phyloP scores from a whole-genome alignment of 2,329 filamentous ascomycete genomes.

The Pyricularia sp. region DNA sequence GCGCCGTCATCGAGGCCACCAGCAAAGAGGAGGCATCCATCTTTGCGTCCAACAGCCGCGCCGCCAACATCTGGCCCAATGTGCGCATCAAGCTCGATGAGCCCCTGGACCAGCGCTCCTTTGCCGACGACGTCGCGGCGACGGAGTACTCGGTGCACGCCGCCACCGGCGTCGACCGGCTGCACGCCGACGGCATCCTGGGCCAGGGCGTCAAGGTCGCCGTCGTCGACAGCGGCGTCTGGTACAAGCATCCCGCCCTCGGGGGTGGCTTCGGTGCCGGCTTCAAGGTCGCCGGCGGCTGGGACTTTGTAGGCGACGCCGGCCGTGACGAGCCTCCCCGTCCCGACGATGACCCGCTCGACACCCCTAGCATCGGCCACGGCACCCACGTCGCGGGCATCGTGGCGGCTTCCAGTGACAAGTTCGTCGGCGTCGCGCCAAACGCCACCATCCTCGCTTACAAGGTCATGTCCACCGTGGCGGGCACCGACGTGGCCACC shows the following conservation, averaged over 20 bases:
- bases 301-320: slow-evolving; percentile 9
- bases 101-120: neutral
- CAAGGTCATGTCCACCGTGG: slow-evolving; percentile 13
- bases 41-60: slow-evolving; percentile 1
- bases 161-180: slow-evolving; percentile 11
- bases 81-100: neutral
- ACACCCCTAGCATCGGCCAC: slow-evolving; percentile 13
- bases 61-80: slow-evolving; percentile 3
- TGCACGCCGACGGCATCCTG: slow-evolving; percentile 8
- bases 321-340: neutral
- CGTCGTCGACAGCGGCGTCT: slow-evolving; percentile 8
- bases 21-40: neutral
- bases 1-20: neutral
- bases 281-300: slow-evolving; percentile 9
- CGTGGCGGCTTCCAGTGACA: slow-evolving; percentile 12
- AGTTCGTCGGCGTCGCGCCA: slow-evolving; percentile 17
- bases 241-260: slow-evolving; percentile 9
- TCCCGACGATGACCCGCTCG: slow-evolving; percentile 14
- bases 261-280: slow-evolving; percentile 10
- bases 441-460: slow-evolving; percentile 17
- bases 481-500: slow-evolving; percentile 15
- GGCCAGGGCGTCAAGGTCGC: slow-evolving; percentile 8
- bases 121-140: neutral
- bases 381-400: slow-evolving; percentile 18
- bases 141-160: slow-evolving; percentile 8